These are phyloP conservation scores for Mortierella sp. DNA, from an alignment of 371 early-diverging fungal species.

Conservation along the genomic window DNA sequence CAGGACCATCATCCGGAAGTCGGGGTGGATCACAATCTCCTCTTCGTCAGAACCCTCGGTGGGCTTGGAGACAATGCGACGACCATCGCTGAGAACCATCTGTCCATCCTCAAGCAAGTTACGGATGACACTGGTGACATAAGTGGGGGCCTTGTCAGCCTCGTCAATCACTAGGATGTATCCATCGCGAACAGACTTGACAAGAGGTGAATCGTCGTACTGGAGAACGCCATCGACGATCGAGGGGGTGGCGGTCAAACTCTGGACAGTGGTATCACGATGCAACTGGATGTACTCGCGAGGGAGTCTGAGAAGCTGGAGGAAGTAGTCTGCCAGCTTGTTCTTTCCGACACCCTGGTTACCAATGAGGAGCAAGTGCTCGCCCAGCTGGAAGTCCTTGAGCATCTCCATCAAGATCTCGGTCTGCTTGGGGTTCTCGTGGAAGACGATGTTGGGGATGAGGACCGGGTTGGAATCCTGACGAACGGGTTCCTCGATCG, in stretches of 20 bases:
- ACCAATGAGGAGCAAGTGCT: constrained; percentile 80
- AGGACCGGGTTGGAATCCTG: constrained; percentile 75
- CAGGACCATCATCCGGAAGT: constrained; percentile 88
- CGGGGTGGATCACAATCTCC: constrained; percentile 75
- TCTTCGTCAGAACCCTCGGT: constrained; percentile 56
- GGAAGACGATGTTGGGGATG: constrained; percentile 81
- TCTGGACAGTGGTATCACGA: constrained; percentile 88
- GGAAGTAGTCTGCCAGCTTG: constrained; percentile 84
- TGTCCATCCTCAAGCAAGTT: constrained; percentile 88
- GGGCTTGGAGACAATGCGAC: constrained; percentile 74
- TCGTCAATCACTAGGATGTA: constrained; percentile 89
- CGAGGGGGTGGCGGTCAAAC: constrained; percentile 82
- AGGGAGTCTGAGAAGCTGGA: constrained; percentile 79
- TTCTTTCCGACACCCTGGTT: constrained; percentile 94
- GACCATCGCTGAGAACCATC: constrained; percentile 87
- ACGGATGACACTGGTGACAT: constrained; percentile 86
- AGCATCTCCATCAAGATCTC: constrained; percentile 79
- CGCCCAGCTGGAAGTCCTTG: constrained; percentile 80
- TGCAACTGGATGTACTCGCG: constrained; percentile 91
- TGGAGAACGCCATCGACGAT: constrained; percentile 80
- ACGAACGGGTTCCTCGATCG: constrained; percentile 68
- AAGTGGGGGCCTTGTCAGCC: constrained; percentile 90
- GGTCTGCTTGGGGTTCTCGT: constrained; percentile 83
- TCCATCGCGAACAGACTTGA: constrained; percentile 60
- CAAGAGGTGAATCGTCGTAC: constrained; percentile 86